Percentiles rank a stretch among this genome's conserved stretches.
phyloP scores from a whole-genome alignment of 306 rosid species.

The Macrotyloma uniflorum region DNA sequence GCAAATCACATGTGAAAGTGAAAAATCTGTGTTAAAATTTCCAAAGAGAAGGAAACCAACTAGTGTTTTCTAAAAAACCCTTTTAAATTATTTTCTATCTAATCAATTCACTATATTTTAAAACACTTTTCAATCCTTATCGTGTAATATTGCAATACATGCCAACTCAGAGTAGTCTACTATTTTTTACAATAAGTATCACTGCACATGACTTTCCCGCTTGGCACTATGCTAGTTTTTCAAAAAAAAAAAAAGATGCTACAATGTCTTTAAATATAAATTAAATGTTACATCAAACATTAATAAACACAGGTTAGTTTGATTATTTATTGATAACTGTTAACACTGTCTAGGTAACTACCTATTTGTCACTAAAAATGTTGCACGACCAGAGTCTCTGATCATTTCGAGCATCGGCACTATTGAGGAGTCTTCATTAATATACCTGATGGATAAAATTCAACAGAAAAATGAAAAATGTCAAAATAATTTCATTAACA shows the following conservation, averaged over 20 bases:
- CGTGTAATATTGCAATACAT: not conserved
- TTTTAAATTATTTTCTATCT: not conserved
- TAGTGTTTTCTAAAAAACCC: not conserved
- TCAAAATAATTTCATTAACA: conserved; percentile 30
- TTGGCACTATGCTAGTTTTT: not conserved
- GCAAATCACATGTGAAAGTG: conserved; percentile 39
- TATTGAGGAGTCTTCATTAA: conserved; percentile 73
- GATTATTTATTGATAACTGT: not conserved
- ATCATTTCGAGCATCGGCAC: conserved; percentile 97
- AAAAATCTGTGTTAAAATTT: conserved; percentile 4
- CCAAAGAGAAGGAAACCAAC: conserved; percentile 7
- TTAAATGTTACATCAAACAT: conserved; percentile 30
- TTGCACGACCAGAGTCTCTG: conserved; percentile 88
- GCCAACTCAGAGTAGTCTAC: not conserved
- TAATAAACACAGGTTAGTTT: conserved; percentile 15
- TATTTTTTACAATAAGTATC: not conserved
- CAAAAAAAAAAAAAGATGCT: not conserved
- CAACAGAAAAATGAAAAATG: conserved; percentile 12
- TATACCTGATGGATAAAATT: conserved; percentile 62
- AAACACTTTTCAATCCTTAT: not conserved
- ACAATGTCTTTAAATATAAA: not conserved
- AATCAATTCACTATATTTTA: conserved; percentile 12
- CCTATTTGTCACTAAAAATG: conserved; percentile 98
- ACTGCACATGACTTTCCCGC: not conserved
- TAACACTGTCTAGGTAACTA: conserved; percentile 37